A percentile compares a stretch with the other conserved stretches of the same genome.
Conservation (phyloP, 352 stramenopile species). For the Aphanomyces euteiches region DNA sequence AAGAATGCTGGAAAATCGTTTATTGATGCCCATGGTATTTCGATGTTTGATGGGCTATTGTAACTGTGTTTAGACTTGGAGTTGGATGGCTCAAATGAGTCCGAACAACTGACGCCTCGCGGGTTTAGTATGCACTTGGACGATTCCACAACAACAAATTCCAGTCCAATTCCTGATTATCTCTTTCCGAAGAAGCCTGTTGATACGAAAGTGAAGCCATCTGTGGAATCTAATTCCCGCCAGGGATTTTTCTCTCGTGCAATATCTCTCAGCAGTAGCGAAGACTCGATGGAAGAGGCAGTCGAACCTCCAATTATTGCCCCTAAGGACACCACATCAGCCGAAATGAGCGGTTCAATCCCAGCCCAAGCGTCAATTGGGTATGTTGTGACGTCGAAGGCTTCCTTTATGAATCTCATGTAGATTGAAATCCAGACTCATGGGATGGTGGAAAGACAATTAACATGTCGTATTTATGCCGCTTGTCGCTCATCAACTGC, state of each 20-base stretch:
- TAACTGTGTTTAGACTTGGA: no score
- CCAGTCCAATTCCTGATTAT: not conserved
- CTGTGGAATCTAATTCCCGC: not conserved
- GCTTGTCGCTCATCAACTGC: not conserved
- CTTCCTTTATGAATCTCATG: not conserved
- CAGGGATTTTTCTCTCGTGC: not conserved
- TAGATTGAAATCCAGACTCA: conserved; percentile 11
- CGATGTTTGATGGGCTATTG: no score
- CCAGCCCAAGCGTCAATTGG: conserved; percentile 11
- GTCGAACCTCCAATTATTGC: not conserved
- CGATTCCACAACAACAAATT: not conserved
- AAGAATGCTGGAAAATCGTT: no score
- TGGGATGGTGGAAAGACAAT: conserved; percentile 23
- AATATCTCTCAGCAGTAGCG: conserved; percentile 6
- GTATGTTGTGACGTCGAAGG: not conserved
- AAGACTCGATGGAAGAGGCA: conserved; percentile 18
- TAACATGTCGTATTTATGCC: not conserved
- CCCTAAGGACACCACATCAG: not conserved
- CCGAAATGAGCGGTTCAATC: not conserved
- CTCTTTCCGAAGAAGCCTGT: conserved; percentile 1
- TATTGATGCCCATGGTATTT: no score
- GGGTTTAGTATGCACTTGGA: not conserved
- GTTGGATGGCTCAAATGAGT: no score
- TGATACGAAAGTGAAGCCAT: not conserved
- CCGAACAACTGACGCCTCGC: not conserved